A percentile compares a stretch with the other conserved stretches of the same genome.
Conservation (phyloP, 2,329 filamentous ascomycete genomes). For the Clonostachys chloroleuca region DNA sequence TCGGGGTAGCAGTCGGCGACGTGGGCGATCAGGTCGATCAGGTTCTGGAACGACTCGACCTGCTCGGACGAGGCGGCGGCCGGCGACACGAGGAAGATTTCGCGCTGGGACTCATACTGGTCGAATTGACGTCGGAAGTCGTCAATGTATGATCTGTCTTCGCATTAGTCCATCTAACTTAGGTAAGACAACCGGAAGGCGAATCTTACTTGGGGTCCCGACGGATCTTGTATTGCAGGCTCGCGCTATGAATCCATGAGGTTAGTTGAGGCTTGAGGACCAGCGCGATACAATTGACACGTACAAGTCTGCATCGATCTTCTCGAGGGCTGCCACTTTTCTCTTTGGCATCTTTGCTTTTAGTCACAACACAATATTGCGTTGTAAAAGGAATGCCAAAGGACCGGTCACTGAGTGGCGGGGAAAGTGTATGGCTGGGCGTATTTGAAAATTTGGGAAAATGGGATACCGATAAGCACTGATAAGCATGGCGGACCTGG, state of each 20-base stretch:
- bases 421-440: neutral
- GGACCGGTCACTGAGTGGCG: neutral
- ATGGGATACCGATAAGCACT: slow-evolving; percentile 1
- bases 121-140: slow-evolving; percentile 86
- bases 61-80: slow-evolving; percentile 72
- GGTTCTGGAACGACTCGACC: slow-evolving; percentile 79
- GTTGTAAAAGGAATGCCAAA: neutral
- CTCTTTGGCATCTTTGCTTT: slow-evolving; percentile 69
- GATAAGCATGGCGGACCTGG: too few species aligned
- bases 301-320: slow-evolving; percentile 85
- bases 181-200: neutral
- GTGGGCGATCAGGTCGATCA: slow-evolving; percentile 91
- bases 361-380: neutral
- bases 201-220: slow-evolving; percentile 65
- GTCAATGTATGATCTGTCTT: slow-evolving; percentile 72
- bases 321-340: slow-evolving; percentile 88
- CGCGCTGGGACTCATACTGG: slow-evolving; percentile 86
- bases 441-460: slow-evolving; percentile 3
- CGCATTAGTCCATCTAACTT: slow-evolving; percentile 4
- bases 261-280: neutral
- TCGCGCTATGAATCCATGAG: slow-evolving; percentile 52
- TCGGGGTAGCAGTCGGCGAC: slow-evolving; percentile 90
- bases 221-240: slow-evolving; percentile 86
- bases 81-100: slow-evolving; percentile 86
- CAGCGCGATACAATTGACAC: slow-evolving; percentile 13